Base-by-base conservation (phyloP, 139 green algal species). In the Chlorella sp. region DNA sequence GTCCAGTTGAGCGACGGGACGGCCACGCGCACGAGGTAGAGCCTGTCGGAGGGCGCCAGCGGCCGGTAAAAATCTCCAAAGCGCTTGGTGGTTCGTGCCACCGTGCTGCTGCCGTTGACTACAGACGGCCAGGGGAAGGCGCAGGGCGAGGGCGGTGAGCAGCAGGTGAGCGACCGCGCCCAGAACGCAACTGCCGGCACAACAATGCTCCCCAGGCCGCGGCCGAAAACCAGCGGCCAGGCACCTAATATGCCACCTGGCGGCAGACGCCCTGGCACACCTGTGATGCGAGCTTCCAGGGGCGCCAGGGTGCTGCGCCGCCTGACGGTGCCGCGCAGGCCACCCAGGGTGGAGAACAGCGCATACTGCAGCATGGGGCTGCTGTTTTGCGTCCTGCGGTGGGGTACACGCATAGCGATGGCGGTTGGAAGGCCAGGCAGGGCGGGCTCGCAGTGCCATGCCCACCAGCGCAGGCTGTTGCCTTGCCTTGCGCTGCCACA, bases 51-150 rank as follows among this genome's bases (percentile, higher is more conserved):
- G 3, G 93, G 93, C 2, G 90, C 89, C 32, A 96, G 76, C 3
- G 92, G 90, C 60, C 94, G 92, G 82, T 81, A 90, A 51, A 89
- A 96, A 74, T 89, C 90, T n/a, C 93, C 93, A 11, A 89, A 85
- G 34, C 73, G 76, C 28, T 86, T 79, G 58, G 79, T 36, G 68
- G 90, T 92, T 68, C 90, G 91, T 36, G 90, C 60, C 40, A 96
- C 84, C 2, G 32, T 69, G 60, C 34, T 73, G 56, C 36, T 80
- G 26, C 41, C 85, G 40, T 7, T 38, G 54, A 82, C 76, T 82
- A 51, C 51, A 13, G 36, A 22, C 13, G 17, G 70, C 24, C 9
- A 24, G 34, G 38, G 65, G 65, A 5, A 40, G 69, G 8, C 7
- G 22, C 4, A 74, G n/a, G 68, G 34, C 3, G 1, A 56, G 69